Conservation (phyloP, 1,284 basidiomycete genomes). For the Irpex rosettiformis region DNA sequence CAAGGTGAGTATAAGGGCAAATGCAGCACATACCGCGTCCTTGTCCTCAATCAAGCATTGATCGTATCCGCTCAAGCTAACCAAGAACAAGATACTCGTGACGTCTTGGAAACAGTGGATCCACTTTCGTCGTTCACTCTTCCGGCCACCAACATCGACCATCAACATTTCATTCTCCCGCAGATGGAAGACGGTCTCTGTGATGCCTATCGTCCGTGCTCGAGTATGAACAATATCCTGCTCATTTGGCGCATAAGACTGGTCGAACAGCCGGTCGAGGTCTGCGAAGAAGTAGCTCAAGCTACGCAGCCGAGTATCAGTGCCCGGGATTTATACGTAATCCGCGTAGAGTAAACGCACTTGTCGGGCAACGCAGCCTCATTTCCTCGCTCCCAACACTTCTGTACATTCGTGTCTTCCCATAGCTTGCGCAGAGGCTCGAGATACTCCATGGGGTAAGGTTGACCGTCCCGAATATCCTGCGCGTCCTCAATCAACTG, state of each 20-base stretch:
- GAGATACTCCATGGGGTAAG: slow-evolving; percentile 66
- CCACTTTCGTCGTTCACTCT: slow-evolving; percentile 88
- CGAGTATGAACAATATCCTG: slow-evolving; percentile 86
- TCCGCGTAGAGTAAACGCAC: slow-evolving; percentile 33
- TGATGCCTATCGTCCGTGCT: slow-evolving; percentile 90
- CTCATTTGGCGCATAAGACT: slow-evolving; percentile 69
- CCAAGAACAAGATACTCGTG: slow-evolving; percentile 85
- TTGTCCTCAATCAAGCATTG: slow-evolving; percentile 92
- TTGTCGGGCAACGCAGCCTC: slow-evolving; percentile 90
- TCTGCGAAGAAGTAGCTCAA: slow-evolving; percentile 74
- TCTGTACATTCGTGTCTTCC: slow-evolving; percentile 74
- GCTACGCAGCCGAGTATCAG: slow-evolving; percentile 30
- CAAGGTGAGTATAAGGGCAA: slow-evolving; percentile 3
- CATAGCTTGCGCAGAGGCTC: slow-evolving; percentile 73
- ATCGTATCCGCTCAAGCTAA: slow-evolving; percentile 87
- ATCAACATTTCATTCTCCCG: slow-evolving; percentile 77
- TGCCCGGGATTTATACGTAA: slow-evolving; percentile 11
- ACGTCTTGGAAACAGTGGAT: slow-evolving; percentile 86
- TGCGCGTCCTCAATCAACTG: slow-evolving; percentile 65
- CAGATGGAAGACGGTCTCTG: slow-evolving; percentile 85
- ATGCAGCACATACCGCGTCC: slow-evolving; percentile 63
- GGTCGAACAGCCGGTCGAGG: slow-evolving; percentile 77
- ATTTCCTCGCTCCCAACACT: slow-evolving; percentile 73
- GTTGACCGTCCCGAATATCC: slow-evolving; percentile 77
- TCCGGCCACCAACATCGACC: slow-evolving; percentile 91